Base-by-base conservation (phyloP, 1,284 basidiomycete species). In the Ustilago xerochloae region DNA sequence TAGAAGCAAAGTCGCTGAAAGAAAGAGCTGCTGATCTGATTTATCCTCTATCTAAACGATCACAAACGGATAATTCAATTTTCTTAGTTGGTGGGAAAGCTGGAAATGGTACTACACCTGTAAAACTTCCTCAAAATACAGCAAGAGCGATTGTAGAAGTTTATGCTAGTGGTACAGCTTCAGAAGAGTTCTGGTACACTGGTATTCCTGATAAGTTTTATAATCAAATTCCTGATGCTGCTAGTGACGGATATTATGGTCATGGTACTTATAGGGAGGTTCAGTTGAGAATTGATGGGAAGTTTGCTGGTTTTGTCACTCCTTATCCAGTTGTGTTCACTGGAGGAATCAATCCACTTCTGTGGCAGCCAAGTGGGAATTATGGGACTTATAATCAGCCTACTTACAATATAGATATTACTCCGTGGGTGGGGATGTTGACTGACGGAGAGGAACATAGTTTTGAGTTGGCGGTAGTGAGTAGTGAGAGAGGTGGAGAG, bases 291-390 rank as follows among this genome's bases (percentile, higher is more conserved):
- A 88, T 93, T 7, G 92, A 93, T 69, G 90, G 89, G 0, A 85
- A 86, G 73, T 86, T 93, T 9, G 91, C 91, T 8, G 92, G 92
- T 2, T 88, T 89, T 18, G 91, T 88, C 3, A 90, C 91, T 82
- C 92, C 92, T 9, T 93, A 91, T 73, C 88, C 90, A 3, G 89
- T 91, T 30, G 89, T 93, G 38, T 93, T 92, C 77, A 93, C 91
- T 0, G 92, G 92, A n/a, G 91, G 91, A 0, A 89, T 92, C 68
- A 87, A 89, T 16, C 91, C 91, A 1, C 86, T 89, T 1, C 87
- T 90, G 41, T 93, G 92, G 92, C 88, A 91, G 63, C 92, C 92
- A 0, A 91, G 92, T 78, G 88, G 90, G 3, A 89, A 91, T 2
- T 92, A 91, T 76, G 91, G 91, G 12, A 91, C 91, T 2, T 86